A percentile compares a stretch with the other conserved stretches of the same genome.
Evolutionary conservation across 2,329 filamentous ascomycete species (phyloP).

Genomic region (Arthrobotrys pseudoclavata): DNA sequence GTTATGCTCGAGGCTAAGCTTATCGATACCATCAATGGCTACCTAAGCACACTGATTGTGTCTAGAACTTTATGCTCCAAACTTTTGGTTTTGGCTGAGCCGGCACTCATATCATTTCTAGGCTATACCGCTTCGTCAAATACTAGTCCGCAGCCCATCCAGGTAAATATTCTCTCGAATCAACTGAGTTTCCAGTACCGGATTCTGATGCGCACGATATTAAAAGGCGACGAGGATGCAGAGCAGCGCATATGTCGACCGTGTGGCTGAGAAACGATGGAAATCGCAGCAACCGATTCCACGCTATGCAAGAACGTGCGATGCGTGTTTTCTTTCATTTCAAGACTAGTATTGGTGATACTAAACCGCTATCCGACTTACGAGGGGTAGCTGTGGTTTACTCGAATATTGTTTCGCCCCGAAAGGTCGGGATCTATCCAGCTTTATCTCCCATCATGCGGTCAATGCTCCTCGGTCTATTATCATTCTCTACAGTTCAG

Average conservation of each 20-base stretch:
- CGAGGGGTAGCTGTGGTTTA: neutral
- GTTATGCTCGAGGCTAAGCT: too few relatives aligned
- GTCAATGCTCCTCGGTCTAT: slow-evolving; percentile 3
- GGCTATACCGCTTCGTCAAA: too few relatives aligned
- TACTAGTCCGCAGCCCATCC: neutral
- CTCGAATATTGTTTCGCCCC: neutral
- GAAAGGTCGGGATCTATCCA: neutral
- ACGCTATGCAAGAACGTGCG: too few relatives aligned
- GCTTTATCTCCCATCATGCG: neutral
- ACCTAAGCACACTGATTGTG: too few relatives aligned
- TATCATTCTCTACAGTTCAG: slow-evolving; percentile 2
- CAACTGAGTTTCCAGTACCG: neutral
- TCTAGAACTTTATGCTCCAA: too few relatives aligned
- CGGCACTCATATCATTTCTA: too few relatives aligned
- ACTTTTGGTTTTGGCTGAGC: too few relatives aligned
- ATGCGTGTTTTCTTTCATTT: neutral
- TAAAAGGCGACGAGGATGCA: too few relatives aligned
- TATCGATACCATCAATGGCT: too few relatives aligned
- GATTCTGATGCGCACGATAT: too few relatives aligned
- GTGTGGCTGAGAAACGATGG: neutral
- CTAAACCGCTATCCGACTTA: neutral
- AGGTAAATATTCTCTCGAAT: neutral
- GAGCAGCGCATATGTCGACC: slow-evolving; percentile 16
- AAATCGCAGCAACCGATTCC: neutral
- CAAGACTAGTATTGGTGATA: neutral